Base-by-base conservation (phyloP, 2,329 filamentous ascomycete genomes). In the Clonostachys solani region DNA sequence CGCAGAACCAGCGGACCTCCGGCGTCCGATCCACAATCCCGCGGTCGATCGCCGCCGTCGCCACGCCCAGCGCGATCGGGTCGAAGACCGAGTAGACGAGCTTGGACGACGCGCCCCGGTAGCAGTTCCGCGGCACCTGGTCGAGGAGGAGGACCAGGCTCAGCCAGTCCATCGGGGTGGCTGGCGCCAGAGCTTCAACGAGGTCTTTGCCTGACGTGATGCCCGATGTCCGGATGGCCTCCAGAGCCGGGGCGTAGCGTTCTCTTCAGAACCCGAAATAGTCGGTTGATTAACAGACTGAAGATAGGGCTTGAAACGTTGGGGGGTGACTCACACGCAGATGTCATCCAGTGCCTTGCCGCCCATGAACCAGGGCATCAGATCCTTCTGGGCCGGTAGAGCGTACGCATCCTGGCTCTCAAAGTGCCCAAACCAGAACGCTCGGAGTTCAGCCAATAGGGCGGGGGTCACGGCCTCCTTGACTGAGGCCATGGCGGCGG, bases 81-180 rank as follows among this genome's bases (percentile, higher is more conserved):
- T 86, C 82, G 52, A 81, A 84, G 52, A 77, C 69, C 2, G 49
- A 63, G 56, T 83, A 85, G 12, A 76, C 62, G 3, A 75, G 40
- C 3, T 45, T 51, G 1, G 67, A 60, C 19, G 78, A 61, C 1
- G 67, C 63, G 1, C 68, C 73, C 13, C 83, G 79, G 62, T 77
- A 82, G 52, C 79, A 71, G 56, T 86, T 85, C 3, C 83, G 75
- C 0, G 82, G 71, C 40, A 86, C 69, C 56, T 86, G 83, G 51
- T 86, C 83, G 3, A 86, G 70, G 3, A 86, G 67, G 3, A 86
- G 54, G 6, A 81, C 55, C 0, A 85, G 58, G 41, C 71, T 69
- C 3, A 86, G 63, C 61, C 65, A 70, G 51, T 69, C 65, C 6
- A 59, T 45, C 1, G 68, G 57, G 4, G 51, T 49, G 5, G 51